A percentile compares a stretch with the other conserved stretches of the same genome.
Evolutionary conservation across 176 grass and related monocot genomes (phyloP).

Genomic region (Aegilops speltoides): DNA sequence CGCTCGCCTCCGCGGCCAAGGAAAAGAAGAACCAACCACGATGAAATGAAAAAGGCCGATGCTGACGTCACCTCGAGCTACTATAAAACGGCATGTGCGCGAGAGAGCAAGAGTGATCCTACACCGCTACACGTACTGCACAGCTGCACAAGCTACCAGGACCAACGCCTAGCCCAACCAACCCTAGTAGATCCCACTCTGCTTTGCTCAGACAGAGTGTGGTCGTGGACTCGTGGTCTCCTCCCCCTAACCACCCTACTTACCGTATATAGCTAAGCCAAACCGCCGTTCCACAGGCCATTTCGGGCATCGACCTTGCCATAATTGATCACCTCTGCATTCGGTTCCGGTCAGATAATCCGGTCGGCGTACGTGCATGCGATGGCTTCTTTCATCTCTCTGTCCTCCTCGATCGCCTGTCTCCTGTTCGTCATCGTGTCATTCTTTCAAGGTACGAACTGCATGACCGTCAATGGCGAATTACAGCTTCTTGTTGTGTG

Average conservation of each 20-base stretch:
- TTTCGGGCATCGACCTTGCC: neutral
- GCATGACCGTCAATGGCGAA: neutral
- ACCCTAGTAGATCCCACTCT: neutral
- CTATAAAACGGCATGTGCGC: slow-evolving; percentile 36
- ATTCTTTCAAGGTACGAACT: slow-evolving; percentile 19
- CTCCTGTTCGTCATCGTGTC: neutral
- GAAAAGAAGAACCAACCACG: neutral
- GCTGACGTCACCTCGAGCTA: slow-evolving; percentile 24
- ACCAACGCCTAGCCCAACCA: neutral
- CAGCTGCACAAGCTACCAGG: neutral
- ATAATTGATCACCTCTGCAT: neutral
- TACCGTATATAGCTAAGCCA: slow-evolving; percentile 3
- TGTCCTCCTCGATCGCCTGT: neutral
- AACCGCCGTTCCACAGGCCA: slow-evolving; percentile 13
- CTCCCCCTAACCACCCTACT: slow-evolving; percentile 4
- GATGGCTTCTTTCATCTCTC: slow-evolving; percentile 39
- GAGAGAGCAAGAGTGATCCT: neutral
- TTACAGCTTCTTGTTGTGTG: neutral
- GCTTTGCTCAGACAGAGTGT: neutral
- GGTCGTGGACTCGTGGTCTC: neutral
- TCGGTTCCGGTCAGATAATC: neutral
- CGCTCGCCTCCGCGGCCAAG: neutral
- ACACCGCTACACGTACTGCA: neutral
- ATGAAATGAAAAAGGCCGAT: neutral
- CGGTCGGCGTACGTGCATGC: neutral